Evolutionary conservation across 805 yeast species (phyloP), one percentile per base, ranked within the genome.

Genomic region (Metschnikowia corniflorae): DNA sequence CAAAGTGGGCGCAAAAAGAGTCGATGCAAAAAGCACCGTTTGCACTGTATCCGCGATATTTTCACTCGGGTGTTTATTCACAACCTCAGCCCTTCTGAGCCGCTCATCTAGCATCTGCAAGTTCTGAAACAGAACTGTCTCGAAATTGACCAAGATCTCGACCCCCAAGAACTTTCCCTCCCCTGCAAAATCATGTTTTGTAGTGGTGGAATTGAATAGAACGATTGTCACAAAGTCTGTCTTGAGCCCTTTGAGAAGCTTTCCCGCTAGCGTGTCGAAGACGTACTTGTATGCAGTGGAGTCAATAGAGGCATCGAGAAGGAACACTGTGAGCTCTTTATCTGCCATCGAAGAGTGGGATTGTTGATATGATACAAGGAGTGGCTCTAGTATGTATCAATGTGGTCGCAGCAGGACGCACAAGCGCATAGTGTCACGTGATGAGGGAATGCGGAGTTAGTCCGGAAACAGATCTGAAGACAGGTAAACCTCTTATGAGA

Each of bases 271-370:
- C 67, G 70, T 14, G 60, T 68, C 45, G 63, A 71, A 40, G 51
- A 65, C 61, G 64, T 56, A 25, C 61, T 54, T 16, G 53, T 56
- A 39, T 45, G 59, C 25, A 58, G 70, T 54, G 78, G 70, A 51
- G 45, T 71, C 44, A 51, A 64, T 61, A 8, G 75, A 67, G 10
- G 70, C 57, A 51, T 80, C 86, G 12, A 76, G 64, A 7, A 78
- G 61, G 44, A 71, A 76, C 1, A 63, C 57, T 0, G 78, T 72
- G 21, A 60, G 58, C 35, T 67, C 73, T 48, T 68, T 49, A 14
- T 55, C 62, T 2, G 64, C 61, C 65, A 59, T 61, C 7, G 12
- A n/a, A n/a, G n/a, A n/a, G n/a, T n/a, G n/a, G n/a, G n/a, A n/a
- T n/a, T n/a, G n/a, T n/a, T n/a, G n/a, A n/a, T n/a, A n/a, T n/a